Percentiles rank a stretch among this genome's conserved stretches.
phyloP scores from a whole-genome alignment of 2,329 filamentous ascomycete species.

The Hymenoscyphus fructigenus region DNA sequence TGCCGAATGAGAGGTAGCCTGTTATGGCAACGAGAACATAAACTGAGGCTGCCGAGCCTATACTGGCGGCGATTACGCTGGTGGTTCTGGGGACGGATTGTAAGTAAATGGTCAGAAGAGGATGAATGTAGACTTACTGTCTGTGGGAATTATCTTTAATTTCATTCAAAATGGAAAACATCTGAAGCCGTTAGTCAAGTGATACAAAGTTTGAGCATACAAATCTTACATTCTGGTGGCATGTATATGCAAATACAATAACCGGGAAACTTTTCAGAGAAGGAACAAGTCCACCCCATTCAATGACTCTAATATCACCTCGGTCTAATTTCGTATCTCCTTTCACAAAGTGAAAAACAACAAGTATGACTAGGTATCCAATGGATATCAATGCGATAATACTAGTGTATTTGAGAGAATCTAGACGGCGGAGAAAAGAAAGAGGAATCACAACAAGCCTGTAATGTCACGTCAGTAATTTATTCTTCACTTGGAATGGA shows the following conservation, averaged over 20 bases:
- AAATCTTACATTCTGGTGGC: conserved; percentile 83
- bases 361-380: conserved; percentile 87
- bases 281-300: conserved; percentile 76
- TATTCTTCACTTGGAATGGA: conserved; percentile 5
- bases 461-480: conserved; percentile 17
- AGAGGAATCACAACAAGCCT: conserved; percentile 91
- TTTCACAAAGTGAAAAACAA: conserved; percentile 84
- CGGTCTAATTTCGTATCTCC: conserved; percentile 74
- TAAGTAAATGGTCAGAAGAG: conserved; percentile 9
- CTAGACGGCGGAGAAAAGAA: conserved; percentile 84
- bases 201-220: background rate
- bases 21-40: conserved; percentile 93
- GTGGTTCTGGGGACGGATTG: conserved; percentile 56
- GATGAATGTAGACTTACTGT: conserved; percentile 38
- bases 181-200: conserved; percentile 53
- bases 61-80: conserved; percentile 76
- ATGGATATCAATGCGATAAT: conserved; percentile 89
- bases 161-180: conserved; percentile 98
- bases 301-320: conserved; percentile 71
- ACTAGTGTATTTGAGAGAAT: conserved; percentile 97
- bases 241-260: conserved; percentile 98
- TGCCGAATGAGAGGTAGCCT: conserved; percentile 92
- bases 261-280: conserved; percentile 87
- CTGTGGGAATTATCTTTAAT: conserved; percentile 78
- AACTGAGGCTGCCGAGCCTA: conserved; percentile 81